Percentiles rank a stretch among this genome's conserved stretches.
Conservation (phyloP, 2,329 filamentous ascomycete species). For the Nothomitra cinnamomea region DNA sequence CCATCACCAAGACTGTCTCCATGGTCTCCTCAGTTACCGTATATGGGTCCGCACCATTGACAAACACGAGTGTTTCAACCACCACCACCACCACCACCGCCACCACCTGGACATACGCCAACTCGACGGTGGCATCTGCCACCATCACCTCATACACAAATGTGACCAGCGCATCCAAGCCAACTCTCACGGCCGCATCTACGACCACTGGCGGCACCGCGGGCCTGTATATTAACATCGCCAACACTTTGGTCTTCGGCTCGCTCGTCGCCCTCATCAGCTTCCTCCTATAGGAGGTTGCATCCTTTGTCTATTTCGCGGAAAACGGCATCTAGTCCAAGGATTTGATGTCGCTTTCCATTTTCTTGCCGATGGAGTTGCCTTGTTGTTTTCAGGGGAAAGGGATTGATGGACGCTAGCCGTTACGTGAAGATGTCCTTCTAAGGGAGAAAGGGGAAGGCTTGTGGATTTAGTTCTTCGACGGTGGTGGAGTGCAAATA, state of each 20-base stretch:
- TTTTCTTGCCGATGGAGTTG: too few relatives aligned
- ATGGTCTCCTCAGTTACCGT: neutral
- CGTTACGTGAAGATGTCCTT: too few relatives aligned
- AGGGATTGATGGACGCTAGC: too few relatives aligned
- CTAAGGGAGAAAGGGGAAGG: too few relatives aligned
- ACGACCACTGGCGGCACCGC: neutral
- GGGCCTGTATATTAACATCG: neutral
- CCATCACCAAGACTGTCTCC: neutral
- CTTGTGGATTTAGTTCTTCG: too few relatives aligned
- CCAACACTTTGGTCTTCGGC: neutral
- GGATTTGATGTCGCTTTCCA: too few relatives aligned
- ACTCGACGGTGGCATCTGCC: neutral
- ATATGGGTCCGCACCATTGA: neutral
- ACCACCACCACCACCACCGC: neutral
- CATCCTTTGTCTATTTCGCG: neutral
- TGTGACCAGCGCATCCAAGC: neutral
- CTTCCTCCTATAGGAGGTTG: neutral
- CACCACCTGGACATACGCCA: neutral
- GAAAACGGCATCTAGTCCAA: too few relatives aligned
- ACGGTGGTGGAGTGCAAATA: too few relatives aligned
- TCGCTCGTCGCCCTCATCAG: neutral
- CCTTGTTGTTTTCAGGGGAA: too few relatives aligned
- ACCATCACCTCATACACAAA: neutral
- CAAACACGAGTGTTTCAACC: neutral
- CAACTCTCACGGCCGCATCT: neutral